These are phyloP conservation scores for Glomus cerebriforme DNA, from an alignment of 192 early-diverging fungal genomes.

Conservation along the genomic window DNA sequence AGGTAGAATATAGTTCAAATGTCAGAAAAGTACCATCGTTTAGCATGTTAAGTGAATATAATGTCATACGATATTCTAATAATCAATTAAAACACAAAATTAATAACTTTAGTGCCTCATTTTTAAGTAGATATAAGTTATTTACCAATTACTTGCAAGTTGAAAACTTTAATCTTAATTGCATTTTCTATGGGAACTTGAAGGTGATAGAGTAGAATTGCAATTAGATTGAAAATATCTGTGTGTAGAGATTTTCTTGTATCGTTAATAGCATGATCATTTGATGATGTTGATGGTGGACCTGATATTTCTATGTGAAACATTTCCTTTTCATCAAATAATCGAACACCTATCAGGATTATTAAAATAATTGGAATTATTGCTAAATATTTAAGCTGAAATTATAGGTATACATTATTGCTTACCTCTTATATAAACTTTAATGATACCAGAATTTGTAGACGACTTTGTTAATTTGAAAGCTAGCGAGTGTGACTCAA, in stretches of 20 bases:
- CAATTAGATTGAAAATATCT: conserved; percentile 26
- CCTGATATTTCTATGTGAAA: conserved; percentile 21
- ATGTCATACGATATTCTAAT: conserved; percentile 33
- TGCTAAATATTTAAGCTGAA: background rate
- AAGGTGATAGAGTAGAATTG: conserved; percentile 10
- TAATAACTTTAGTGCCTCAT: background rate
- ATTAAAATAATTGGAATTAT: background rate
- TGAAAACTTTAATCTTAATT: conserved; percentile 33
- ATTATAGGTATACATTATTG: conserved; percentile 17
- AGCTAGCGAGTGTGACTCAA: conserved; percentile 16
- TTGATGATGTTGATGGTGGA: conserved; percentile 1
- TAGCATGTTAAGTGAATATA: conserved; percentile 26
- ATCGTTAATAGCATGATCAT: conserved; percentile 5
- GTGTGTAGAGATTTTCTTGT: conserved; percentile 27
- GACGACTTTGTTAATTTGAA: conserved; percentile 22
- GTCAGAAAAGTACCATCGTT: conserved; percentile 27
- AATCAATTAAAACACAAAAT: conserved; percentile 21
- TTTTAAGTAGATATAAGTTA: conserved; percentile 17
- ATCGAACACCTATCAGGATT: background rate
- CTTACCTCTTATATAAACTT: conserved; percentile 10
- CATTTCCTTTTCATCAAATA: conserved; percentile 27
- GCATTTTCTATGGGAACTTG: background rate
- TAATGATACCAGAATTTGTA: conserved; percentile 24
- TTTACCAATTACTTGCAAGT: conserved; percentile 17
- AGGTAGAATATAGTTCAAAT: conserved; percentile 28